Percentiles rank a stretch among this genome's conserved stretches.
These are phyloP conservation scores for Carex scoparia DNA, from an alignment of 176 grass and related monocot genomes.

Conservation along the genomic window DNA sequence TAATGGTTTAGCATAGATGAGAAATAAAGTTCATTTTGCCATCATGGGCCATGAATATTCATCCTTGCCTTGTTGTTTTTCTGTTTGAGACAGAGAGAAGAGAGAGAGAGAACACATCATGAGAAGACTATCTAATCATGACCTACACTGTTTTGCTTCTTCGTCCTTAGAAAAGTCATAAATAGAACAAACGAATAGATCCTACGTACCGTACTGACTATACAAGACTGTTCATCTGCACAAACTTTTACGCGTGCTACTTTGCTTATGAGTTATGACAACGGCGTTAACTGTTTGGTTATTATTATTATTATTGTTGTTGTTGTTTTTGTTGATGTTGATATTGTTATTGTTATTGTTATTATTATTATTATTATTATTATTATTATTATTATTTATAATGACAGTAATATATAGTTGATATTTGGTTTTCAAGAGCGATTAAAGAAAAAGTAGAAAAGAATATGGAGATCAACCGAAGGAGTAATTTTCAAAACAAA, in stretches of 20 bases:
- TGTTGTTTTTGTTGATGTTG: too few relatives aligned
- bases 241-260: conserved; percentile 6
- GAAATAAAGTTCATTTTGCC: conserved; percentile 28
- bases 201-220: background rate
- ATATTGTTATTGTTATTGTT: background rate
- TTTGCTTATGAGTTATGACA: background rate
- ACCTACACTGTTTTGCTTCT: conserved; percentile 14
- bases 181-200: conserved; percentile 2
- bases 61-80: background rate
- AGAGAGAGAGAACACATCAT: background rate
- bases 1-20: conserved; percentile 3
- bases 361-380: background rate
- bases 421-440: background rate
- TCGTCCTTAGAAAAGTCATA: background rate
- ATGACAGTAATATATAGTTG: background rate
- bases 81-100: background rate
- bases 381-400: background rate
- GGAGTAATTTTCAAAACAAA: conserved; percentile 12
- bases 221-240: conserved; percentile 14
- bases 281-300: background rate
- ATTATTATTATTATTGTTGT: background rate
- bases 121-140: conserved; percentile 4
- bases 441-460: background rate
- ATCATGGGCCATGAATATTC: conserved; percentile 30
- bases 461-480: background rate